A percentile compares a stretch with the other conserved stretches of the same genome.
phyloP scores from a whole-genome alignment of 495 filamentous ascomycete species.

The Hypomontagnella submonticulosa region DNA sequence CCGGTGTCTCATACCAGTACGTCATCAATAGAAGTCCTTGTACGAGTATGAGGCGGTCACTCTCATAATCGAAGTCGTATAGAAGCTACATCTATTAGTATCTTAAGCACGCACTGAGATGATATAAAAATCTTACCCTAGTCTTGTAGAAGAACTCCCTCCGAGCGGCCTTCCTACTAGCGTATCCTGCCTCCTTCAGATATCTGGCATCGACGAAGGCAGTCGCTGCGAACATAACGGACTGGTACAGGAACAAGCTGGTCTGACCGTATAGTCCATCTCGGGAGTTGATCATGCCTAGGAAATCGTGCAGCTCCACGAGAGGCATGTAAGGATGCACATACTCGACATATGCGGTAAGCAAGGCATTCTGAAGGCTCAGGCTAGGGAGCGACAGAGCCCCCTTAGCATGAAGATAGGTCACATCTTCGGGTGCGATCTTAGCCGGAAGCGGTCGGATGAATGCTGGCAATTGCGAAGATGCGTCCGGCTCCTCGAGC shows the following conservation, averaged over 20 bases:
- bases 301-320: slow-evolving; percentile 78
- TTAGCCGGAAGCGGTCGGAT: slow-evolving; percentile 76
- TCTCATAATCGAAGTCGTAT: slow-evolving; percentile 89
- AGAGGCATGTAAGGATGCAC: slow-evolving; percentile 93
- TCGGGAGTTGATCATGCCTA: slow-evolving; percentile 70
- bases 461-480: slow-evolving; percentile 69
- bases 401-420: slow-evolving; percentile 78
- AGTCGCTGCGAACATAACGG: slow-evolving; percentile 83
- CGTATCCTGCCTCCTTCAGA: slow-evolving; percentile 75
- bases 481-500: slow-evolving; percentile 46
- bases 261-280: slow-evolving; percentile 73
- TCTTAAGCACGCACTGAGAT: neutral
- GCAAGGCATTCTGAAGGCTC: slow-evolving; percentile 75
- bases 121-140: slow-evolving; percentile 66
- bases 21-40: slow-evolving; percentile 87
- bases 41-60: slow-evolving; percentile 82
- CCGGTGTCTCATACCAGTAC: slow-evolving; percentile 90
- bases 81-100: slow-evolving; percentile 58
- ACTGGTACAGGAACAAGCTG: slow-evolving; percentile 83
- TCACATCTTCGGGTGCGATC: slow-evolving; percentile 77
- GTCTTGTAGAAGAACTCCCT: slow-evolving; percentile 83
- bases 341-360: slow-evolving; percentile 81
- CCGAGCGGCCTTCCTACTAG: slow-evolving; percentile 75
- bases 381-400: slow-evolving; percentile 75
- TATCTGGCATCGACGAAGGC: slow-evolving; percentile 79